phyloP scores from a whole-genome alignment of 768 basidiomycete species.

The Trametes meyenii region DNA sequence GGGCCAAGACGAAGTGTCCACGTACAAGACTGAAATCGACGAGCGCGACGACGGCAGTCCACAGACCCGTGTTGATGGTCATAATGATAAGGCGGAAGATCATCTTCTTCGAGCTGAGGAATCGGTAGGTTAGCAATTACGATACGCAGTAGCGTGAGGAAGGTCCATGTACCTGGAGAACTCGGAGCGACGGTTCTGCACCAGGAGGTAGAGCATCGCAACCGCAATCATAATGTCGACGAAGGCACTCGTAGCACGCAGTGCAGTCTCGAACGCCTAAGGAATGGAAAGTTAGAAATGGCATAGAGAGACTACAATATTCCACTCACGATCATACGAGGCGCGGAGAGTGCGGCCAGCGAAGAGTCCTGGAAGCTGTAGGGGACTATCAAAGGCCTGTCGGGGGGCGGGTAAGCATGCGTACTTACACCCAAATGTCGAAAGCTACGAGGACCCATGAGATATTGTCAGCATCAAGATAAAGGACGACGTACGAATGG shows the following conservation, averaged over 20 bases:
- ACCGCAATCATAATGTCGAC: conserved; percentile 4
- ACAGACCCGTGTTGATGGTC: conserved; percentile 35
- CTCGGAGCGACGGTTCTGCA: background rate
- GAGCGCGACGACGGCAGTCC: conserved; percentile 28
- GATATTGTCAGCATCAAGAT: too few species aligned
- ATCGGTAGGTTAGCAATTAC: too few species aligned
- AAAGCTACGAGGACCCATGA: background rate
- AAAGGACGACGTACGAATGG: too few species aligned
- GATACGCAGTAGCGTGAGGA: background rate
- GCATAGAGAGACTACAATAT: too few species aligned
- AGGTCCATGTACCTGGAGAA: background rate
- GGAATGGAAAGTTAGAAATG: background rate
- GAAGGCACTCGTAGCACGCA: conserved; percentile 25
- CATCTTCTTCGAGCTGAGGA: background rate
- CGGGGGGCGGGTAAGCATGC: too few species aligned
- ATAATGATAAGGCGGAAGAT: conserved; percentile 18
- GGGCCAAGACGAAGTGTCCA: background rate
- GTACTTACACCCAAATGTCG: background rate
- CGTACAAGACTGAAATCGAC: conserved; percentile 24
- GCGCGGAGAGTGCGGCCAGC: background rate
- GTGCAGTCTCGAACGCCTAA: conserved; percentile 24
- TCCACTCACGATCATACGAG: background rate
- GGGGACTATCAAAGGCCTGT: background rate
- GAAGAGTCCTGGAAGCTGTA: background rate
- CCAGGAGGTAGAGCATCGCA: background rate